Percentiles rank a stretch among this genome's conserved stretches.
Evolutionary conservation across 2,329 filamentous ascomycete species (phyloP).

Genomic region (Claviceps sorghi): DNA sequence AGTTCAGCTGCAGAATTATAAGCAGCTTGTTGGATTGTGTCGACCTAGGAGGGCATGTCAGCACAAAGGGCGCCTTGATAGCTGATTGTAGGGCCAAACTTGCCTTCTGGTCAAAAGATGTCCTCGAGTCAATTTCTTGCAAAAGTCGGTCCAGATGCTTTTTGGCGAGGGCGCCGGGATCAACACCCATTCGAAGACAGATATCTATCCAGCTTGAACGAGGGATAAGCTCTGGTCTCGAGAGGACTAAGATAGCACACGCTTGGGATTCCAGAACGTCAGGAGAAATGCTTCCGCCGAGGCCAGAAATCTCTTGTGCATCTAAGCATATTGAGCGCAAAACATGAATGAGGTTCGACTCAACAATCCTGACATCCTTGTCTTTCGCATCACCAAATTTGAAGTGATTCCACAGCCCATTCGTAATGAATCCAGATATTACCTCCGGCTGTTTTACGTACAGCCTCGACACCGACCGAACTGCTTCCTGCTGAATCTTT

Average conservation of each 20-base stretch:
- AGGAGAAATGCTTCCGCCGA: conserved; percentile 28
- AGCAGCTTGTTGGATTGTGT: conserved; percentile 49
- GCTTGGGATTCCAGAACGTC: conserved; percentile 53
- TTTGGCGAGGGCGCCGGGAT: conserved; percentile 65
- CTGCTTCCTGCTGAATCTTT: conserved; percentile 48
- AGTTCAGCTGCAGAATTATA: conserved; percentile 79
- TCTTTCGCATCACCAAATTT: conserved; percentile 51
- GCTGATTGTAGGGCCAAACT: neutral
- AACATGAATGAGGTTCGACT: conserved; percentile 45
- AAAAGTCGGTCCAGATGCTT: conserved; percentile 51
- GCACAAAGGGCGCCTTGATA: neutral
- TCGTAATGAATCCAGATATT: conserved; percentile 49
- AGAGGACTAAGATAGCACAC: conserved; percentile 62
- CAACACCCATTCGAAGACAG: conserved; percentile 63
- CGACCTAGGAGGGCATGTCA: conserved; percentile 13
- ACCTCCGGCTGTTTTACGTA: conserved; percentile 45
- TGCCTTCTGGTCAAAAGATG: conserved; percentile 39
- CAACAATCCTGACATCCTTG: conserved; percentile 61
- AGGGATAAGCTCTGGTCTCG: conserved; percentile 63
- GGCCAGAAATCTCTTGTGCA: conserved; percentile 31
- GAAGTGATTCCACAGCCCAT: conserved; percentile 71
- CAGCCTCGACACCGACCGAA: conserved; percentile 44
- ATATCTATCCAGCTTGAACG: conserved; percentile 77
- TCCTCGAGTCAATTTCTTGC: conserved; percentile 44
- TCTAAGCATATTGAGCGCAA: conserved; percentile 49